Evolutionary conservation across 2,329 filamentous ascomycete genomes (phyloP).

Genomic region (Sporothrix humicola): DNA sequence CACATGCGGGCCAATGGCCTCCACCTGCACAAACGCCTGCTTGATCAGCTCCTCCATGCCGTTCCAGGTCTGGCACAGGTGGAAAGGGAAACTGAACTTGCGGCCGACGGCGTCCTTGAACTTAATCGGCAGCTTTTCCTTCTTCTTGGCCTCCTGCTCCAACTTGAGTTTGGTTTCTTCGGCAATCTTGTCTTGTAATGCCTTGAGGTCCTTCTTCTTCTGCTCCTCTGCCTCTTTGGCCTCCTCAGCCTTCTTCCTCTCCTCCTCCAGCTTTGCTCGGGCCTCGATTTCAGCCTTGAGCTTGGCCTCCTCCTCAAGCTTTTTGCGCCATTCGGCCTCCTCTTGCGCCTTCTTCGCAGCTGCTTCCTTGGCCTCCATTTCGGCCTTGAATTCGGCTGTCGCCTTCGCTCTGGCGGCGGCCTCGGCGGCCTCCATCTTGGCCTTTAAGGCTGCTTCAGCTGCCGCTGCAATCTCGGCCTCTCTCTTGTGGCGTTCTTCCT

Average conservation of each 20-base stretch:
- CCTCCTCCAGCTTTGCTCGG: slow-evolving; percentile 54
- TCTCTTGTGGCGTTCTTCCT: slow-evolving; percentile 50
- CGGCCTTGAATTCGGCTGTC: slow-evolving; percentile 48
- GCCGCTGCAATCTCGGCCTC: slow-evolving; percentile 57
- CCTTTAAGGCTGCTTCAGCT: slow-evolving; percentile 39
- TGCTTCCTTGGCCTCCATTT: slow-evolving; percentile 45
- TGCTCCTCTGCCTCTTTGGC: slow-evolving; percentile 52
- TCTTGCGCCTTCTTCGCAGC: slow-evolving; percentile 43
- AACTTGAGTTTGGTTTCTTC: slow-evolving; percentile 55
- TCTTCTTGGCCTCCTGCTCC: slow-evolving; percentile 53
- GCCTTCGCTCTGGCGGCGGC: slow-evolving; percentile 51
- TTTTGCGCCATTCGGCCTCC: slow-evolving; percentile 52
- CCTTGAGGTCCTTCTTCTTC: slow-evolving; percentile 62
- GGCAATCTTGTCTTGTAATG: slow-evolving; percentile 56
- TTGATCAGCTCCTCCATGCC: slow-evolving; percentile 87
- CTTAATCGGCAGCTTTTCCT: slow-evolving; percentile 75
- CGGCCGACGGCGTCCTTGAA: slow-evolving; percentile 92
- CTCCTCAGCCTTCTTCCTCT: slow-evolving; percentile 54
- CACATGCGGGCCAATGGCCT: slow-evolving; percentile 76
- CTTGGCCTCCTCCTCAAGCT: slow-evolving; percentile 54
- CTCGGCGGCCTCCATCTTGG: slow-evolving; percentile 54
- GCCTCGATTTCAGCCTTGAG: slow-evolving; percentile 52
- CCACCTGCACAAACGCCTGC: slow-evolving; percentile 81
- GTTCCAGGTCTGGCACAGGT: slow-evolving; percentile 83
- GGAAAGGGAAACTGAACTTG: slow-evolving; percentile 91